These are phyloP conservation scores for Asterionellopsis glacialis DNA, from an alignment of 108 stramenopile species.

Conservation along the genomic window DNA sequence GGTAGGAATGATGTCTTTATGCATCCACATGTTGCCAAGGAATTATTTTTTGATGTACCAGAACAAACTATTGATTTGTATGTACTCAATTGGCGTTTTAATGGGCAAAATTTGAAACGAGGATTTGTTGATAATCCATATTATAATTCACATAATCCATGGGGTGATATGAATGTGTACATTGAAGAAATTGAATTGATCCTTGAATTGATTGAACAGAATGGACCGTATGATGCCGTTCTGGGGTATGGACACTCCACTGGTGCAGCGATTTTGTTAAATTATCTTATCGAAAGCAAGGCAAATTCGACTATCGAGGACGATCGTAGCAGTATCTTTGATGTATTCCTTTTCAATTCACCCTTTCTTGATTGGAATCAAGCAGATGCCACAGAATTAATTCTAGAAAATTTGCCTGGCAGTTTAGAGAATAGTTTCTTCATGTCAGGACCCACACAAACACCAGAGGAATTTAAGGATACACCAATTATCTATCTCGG, in stretches of 20 bases:
- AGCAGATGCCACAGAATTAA: too few relatives aligned
- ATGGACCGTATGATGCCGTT: neutral
- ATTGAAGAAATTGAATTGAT: neutral
- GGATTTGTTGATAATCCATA: conserved; percentile 6
- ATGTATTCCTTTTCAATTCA: too few relatives aligned
- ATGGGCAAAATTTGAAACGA: neutral
- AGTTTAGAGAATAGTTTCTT: too few relatives aligned
- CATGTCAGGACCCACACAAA: too few relatives aligned
- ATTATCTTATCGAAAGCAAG: conserved; percentile 3
- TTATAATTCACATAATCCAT: conserved; percentile 1
- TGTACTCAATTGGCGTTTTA: conserved; percentile 6
- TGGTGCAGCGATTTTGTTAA: conserved; percentile 5
- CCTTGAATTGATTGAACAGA: neutral
- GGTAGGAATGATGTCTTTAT: conserved; percentile 14
- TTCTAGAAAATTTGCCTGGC: too few relatives aligned
- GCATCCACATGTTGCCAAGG: conserved; percentile 12
- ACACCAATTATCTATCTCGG: too few relatives aligned
- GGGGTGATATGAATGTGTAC: conserved; percentile 2
- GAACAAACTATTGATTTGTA: conserved; percentile 7
- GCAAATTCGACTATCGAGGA: too few relatives aligned
- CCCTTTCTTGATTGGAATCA: too few relatives aligned
- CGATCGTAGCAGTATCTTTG: too few relatives aligned
- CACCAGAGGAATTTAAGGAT: too few relatives aligned
- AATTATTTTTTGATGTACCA: conserved; percentile 6
- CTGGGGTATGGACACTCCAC: conserved; percentile 10